Evolutionary conservation across 2,329 filamentous ascomycete species (phyloP), one percentile per base, ranked within the genome.

Genomic region (Epichloe amarillans): DNA sequence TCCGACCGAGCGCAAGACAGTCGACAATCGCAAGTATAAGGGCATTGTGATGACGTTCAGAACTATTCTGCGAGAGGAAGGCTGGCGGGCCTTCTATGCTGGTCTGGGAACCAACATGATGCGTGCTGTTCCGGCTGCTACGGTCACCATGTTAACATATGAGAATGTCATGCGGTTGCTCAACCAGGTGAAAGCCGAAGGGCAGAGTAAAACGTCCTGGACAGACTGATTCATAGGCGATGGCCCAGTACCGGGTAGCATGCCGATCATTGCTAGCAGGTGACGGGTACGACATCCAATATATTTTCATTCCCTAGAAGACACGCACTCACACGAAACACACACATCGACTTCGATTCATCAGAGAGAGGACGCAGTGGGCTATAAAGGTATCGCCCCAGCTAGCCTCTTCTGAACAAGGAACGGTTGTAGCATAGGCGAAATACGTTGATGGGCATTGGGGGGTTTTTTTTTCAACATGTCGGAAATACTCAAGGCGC

Each of bases 81-180:
- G 93, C 6, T 96, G 91, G 90, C 78, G 86, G 55, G 91, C 91
- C 3, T 97, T 98, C 61, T 98, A 98, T 65, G 91, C 90, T 23
- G 93, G 93, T 37, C 88, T 98, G 75, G 93, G 93, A 38, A 95
- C 91, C 46, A 98, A 98, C 69, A 87, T 98, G 81, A 88, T 97
- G 74, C 80, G 93, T 51, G 93, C 93, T 7, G 84, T 98, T 12
- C 93, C 93, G 35, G 89, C 93, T 21, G 91, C 93, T 19, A 95
- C 95, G 61, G 95, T 95, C 26, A 98, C 93, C 3, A 94, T 98
- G 84, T 75, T 97, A 63, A 97, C 91, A 12, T 98, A 95, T 63
- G 93, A 98, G 69, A 93, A 84, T 59, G 70, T 75, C 47, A 81
- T 81, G 78, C 69, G 72, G 49, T 64, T 69, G 50, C 65, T 81